phyloP scores from a whole-genome alignment of 2,329 filamentous ascomycete genomes.

The Nemania serpens region DNA sequence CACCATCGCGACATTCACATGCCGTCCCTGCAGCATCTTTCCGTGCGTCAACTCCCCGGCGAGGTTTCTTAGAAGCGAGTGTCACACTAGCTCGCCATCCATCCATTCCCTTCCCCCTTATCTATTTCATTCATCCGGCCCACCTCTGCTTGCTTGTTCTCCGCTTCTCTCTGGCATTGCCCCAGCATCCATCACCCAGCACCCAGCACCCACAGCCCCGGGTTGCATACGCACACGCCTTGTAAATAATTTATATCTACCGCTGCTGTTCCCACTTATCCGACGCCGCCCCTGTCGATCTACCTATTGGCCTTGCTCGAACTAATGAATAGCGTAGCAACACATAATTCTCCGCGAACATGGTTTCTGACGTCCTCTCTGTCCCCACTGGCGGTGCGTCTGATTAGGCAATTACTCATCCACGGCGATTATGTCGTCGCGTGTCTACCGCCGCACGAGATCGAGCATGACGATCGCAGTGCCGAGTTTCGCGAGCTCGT shows the following conservation, averaged over 20 bases:
- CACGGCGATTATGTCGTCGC: constrained; percentile 91
- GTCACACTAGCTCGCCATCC: constrained; percentile 1
- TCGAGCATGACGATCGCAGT: constrained; percentile 76
- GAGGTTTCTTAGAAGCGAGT: constrained; percentile 9
- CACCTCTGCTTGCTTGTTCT: constrained; percentile 1
- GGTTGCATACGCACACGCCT: neutral
- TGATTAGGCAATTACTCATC: constrained; percentile 80
- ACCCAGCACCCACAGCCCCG: neutral
- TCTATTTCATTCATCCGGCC: constrained; percentile 5
- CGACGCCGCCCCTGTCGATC: constrained; percentile 23
- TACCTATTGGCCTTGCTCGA: constrained; percentile 15
- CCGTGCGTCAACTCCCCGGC: constrained; percentile 49
- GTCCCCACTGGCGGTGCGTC: constrained; percentile 80
- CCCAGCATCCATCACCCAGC: neutral
- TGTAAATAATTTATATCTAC: neutral
- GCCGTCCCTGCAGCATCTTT: constrained; percentile 56
- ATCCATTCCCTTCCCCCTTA: neutral
- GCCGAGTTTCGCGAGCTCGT: constrained; percentile 81
- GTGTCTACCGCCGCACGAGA: constrained; percentile 77
- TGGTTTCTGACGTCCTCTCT: constrained; percentile 92
- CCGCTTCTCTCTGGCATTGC: neutral
- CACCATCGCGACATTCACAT: constrained; percentile 48
- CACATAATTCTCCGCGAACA: constrained; percentile 77
- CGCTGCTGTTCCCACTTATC: neutral
- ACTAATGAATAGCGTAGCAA: constrained; percentile 55